Conservation (phyloP, 345 rosid genomes). For the Acer yangbiense region DNA sequence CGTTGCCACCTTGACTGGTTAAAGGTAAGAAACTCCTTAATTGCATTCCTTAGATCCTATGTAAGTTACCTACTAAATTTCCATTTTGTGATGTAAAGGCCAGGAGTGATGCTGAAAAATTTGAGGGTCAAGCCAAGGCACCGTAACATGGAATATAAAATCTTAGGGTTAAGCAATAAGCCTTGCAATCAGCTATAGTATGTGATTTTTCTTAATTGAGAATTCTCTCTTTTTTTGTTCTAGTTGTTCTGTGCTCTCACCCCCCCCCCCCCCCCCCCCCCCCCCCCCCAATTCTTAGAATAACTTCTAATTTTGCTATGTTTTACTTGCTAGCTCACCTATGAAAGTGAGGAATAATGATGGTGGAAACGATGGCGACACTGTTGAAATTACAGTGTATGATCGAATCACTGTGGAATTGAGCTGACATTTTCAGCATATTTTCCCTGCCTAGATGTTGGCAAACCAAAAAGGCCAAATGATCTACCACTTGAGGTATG, state of each 20-base stretch:
- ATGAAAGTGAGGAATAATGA: constrained; percentile 60
- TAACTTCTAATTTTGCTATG: constrained; percentile 24
- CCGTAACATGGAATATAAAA: constrained; percentile 67
- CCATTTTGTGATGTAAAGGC: no score
- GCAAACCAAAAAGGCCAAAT: constrained; percentile 82
- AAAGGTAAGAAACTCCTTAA: no score
- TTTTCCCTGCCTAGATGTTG: constrained; percentile 89
- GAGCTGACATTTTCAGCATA: constrained; percentile 60
- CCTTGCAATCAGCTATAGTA: constrained; percentile 83
- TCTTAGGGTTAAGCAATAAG: constrained; percentile 73
- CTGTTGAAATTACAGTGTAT: constrained; percentile 63
- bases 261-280: no score
- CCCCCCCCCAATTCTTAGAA: neutral
- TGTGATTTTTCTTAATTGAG: constrained; percentile 24
- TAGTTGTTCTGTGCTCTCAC: neutral
- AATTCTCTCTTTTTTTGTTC: neutral
- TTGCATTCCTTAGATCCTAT: constrained; percentile 10
- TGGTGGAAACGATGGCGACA: constrained; percentile 33
- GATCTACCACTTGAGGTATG: no score
- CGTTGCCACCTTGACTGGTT: constrained; percentile 64
- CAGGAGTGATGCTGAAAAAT: constrained; percentile 65
- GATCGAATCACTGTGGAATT: constrained; percentile 56
- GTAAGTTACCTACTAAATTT: constrained; percentile 13
- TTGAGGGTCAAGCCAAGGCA: constrained; percentile 70
- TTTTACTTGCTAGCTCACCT: constrained; percentile 45